phyloP scores from a whole-genome alignment of 2,329 filamentous ascomycete genomes.

The Huntiella decipiens region DNA sequence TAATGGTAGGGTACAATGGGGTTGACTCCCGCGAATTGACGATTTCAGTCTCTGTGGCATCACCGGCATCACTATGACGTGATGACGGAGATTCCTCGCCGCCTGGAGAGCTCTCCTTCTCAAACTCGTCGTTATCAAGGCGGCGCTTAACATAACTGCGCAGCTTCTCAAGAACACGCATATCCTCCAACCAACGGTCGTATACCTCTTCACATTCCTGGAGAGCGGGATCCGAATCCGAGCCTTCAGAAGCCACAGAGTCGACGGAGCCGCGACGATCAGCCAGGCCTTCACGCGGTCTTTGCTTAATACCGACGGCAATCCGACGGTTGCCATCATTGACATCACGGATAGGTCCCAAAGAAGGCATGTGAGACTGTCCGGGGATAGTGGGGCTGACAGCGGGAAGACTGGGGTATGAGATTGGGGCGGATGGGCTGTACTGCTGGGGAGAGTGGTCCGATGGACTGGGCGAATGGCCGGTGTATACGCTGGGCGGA shows the following conservation, averaged over 20 bases:
- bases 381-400: conserved; percentile 50
- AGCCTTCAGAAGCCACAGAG: conserved; percentile 33
- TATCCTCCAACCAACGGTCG: conserved; percentile 46
- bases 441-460: conserved; percentile 49
- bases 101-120: conserved; percentile 17
- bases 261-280: conserved; percentile 17
- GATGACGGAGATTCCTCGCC: conserved; percentile 12
- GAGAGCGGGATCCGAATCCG: conserved; percentile 30
- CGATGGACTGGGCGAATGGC: conserved; percentile 57
- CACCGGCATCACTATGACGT: not conserved
- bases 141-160: conserved; percentile 37
- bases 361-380: conserved; percentile 49
- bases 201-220: conserved; percentile 42
- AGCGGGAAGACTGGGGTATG: conserved; percentile 53
- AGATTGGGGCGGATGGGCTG: conserved; percentile 37
- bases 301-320: conserved; percentile 48
- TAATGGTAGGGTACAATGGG: conserved; percentile 10
- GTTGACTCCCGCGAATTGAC: conserved; percentile 6
- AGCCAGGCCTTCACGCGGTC: conserved; percentile 27
- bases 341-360: conserved; percentile 47
- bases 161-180: conserved; percentile 44
- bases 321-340: conserved; percentile 42
- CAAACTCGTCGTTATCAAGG: conserved; percentile 37
- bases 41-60: conserved; percentile 6
- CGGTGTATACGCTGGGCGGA: conserved; percentile 57